Conservation (phyloP, 352 stramenopile species). For the Globisporangium paddicum region DNA sequence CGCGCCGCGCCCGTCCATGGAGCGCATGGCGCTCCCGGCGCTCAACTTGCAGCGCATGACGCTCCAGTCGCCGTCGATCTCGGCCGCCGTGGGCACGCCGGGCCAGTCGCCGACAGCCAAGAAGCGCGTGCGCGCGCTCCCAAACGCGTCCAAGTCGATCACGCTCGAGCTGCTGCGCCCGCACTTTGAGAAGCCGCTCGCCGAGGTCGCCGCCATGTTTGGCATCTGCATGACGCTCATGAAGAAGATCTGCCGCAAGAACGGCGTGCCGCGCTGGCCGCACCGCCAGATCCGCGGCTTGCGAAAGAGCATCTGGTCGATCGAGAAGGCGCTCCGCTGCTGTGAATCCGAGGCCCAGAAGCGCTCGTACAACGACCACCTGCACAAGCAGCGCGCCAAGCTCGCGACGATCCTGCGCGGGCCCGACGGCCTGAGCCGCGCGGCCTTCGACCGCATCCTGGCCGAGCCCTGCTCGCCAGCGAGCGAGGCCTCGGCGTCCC, state of each 20-base stretch:
- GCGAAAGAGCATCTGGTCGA: conserved; percentile 76
- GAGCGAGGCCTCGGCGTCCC: conserved; percentile 33
- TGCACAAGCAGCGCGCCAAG: conserved; percentile 71
- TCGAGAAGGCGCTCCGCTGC: conserved; percentile 67
- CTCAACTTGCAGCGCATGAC: conserved; percentile 18
- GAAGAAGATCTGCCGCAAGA: conserved; percentile 84
- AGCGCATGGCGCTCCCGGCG: conserved; percentile 46
- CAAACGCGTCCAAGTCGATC: conserved; percentile 78
- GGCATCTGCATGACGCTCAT: conserved; percentile 83
- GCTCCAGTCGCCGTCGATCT: conserved; percentile 15
- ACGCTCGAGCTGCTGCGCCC: conserved; percentile 63
- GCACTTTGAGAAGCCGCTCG: conserved; percentile 74
- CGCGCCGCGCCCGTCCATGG: neutral
- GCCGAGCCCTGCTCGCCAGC: conserved; percentile 57
- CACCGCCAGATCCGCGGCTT: conserved; percentile 70
- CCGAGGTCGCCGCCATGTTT: conserved; percentile 67
- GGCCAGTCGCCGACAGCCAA: conserved; percentile 44
- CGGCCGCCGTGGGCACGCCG: conserved; percentile 1
- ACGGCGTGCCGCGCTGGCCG: conserved; percentile 66
- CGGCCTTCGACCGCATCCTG: conserved; percentile 59
- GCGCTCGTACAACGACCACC: conserved; percentile 66
- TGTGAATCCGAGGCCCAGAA: conserved; percentile 59
- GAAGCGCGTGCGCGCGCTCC: conserved; percentile 66
- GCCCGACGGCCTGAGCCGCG: conserved; percentile 42
- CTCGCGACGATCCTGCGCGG: conserved; percentile 60